Percentiles rank a stretch among this genome's conserved stretches.
phyloP scores from a whole-genome alignment of 2,329 filamentous ascomycete genomes.

The Colletotrichum plurivorum region DNA sequence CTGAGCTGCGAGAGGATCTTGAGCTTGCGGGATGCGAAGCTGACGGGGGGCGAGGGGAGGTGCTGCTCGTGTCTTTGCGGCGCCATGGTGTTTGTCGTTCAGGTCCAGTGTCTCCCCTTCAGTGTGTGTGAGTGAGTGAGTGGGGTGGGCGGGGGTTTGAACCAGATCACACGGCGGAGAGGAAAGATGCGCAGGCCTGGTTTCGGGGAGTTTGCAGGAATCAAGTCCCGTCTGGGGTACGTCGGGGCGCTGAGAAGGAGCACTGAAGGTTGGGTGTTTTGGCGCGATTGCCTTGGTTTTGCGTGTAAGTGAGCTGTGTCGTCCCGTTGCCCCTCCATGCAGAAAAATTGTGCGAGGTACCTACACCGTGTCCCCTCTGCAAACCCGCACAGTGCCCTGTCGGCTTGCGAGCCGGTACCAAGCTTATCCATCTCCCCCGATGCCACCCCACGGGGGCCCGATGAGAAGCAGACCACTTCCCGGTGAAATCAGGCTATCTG shows the following conservation, averaged over 20 bases:
- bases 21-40: constrained; percentile 75
- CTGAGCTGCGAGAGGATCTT: constrained; percentile 80
- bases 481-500: constrained; percentile 12
- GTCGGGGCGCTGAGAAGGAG: background rate
- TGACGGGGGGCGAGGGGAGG: constrained; percentile 47
- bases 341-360: constrained; percentile 30
- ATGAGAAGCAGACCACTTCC: background rate
- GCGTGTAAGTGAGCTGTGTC: constrained; percentile 35
- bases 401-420: constrained; percentile 27
- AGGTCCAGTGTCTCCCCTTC: background rate
- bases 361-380: background rate
- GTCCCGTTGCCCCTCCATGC: background rate
- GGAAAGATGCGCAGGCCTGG: background rate
- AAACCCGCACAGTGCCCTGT: background rate
- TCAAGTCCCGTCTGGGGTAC: constrained; percentile 7
- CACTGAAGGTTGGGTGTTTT: background rate
- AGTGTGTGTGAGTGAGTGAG: too few species aligned
- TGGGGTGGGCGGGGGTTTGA: background rate
- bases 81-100: constrained; percentile 12
- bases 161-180: background rate
- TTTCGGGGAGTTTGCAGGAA: background rate
- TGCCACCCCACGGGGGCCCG: constrained; percentile 2
- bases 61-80: constrained; percentile 37
- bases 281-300: background rate
- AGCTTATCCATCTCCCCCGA: constrained; percentile 26